Conservation (phyloP, 1,284 basidiomycete species). For the Ganoderma resinaceum region DNA sequence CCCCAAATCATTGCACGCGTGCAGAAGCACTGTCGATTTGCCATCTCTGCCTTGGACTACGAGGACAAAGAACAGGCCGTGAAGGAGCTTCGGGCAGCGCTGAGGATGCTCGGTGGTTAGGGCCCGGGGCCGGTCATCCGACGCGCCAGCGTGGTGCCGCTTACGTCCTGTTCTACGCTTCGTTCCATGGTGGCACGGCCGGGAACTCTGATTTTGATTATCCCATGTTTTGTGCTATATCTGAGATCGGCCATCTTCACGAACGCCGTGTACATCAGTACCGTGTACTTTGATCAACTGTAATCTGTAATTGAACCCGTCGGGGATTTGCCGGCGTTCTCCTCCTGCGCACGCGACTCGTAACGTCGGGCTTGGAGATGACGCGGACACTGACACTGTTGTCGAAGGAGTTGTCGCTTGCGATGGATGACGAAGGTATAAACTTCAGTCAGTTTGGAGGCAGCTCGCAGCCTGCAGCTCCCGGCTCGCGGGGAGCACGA, state of each 20-base stretch:
- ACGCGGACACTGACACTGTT: not conserved
- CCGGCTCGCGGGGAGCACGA: not conserved
- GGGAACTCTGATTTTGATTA: constrained; percentile 5
- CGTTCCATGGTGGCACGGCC: not conserved
- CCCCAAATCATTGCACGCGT: constrained; percentile 70
- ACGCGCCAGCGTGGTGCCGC: not conserved
- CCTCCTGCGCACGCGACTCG: not conserved
- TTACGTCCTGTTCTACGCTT: constrained; percentile 1
- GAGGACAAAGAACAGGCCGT: constrained; percentile 88
- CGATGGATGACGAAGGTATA: not conserved
- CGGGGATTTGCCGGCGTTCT: constrained; percentile 2
- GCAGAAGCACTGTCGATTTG: constrained; percentile 91
- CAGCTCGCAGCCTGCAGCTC: not conserved
- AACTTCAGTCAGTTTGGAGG: not conserved
- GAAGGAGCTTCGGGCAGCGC: constrained; percentile 79
- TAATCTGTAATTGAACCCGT: constrained; percentile 4
- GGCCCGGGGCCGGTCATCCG: not conserved
- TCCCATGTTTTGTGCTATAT: not conserved
- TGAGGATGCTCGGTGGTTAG: constrained; percentile 70
- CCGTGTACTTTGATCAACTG: constrained; percentile 3
- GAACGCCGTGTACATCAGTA: not conserved
- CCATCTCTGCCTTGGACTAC: constrained; percentile 91
- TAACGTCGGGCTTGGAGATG: not conserved
- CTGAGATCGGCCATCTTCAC: constrained; percentile 2
- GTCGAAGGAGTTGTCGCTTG: not conserved